Evolutionary conservation across 108 stramenopile genomes (phyloP).

Genomic region (Skeletonema marinoi): DNA sequence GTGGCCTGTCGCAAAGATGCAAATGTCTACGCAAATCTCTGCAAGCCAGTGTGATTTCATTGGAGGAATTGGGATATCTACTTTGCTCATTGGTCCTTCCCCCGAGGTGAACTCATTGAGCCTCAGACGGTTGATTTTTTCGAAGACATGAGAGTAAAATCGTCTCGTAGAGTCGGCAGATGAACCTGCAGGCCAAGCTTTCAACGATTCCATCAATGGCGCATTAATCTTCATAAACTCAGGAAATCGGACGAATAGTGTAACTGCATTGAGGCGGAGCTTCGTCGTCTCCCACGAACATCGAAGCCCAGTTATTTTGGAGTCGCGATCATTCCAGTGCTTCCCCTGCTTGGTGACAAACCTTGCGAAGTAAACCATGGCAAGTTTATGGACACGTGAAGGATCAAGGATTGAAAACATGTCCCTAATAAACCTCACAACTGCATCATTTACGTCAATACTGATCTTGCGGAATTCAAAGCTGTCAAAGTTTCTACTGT

Average conservation of each 20-base stretch:
- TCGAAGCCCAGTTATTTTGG: conserved; percentile 72
- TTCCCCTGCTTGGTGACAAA: conserved; percentile 73
- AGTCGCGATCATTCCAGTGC: conserved; percentile 79
- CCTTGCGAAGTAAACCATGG: conserved; percentile 72
- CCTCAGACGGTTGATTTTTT: conserved; percentile 53
- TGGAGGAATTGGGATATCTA: conserved; percentile 33
- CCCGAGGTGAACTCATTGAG: conserved; percentile 42
- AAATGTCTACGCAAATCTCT: conserved; percentile 79
- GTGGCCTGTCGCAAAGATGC: conserved; percentile 78
- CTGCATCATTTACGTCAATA: conserved; percentile 89
- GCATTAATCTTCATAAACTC: conserved; percentile 74
- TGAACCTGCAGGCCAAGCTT: conserved; percentile 36
- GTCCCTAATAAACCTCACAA: conserved; percentile 80
- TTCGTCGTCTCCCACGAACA: conserved; percentile 85
- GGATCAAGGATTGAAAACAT: conserved; percentile 79
- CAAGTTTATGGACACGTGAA: conserved; percentile 67
- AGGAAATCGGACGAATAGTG: conserved; percentile 81
- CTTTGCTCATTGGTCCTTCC: conserved; percentile 45
- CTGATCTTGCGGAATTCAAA: conserved; percentile 81
- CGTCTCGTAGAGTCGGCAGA: conserved; percentile 34
- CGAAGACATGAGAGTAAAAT: conserved; percentile 66
- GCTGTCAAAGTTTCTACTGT: conserved; percentile 85
- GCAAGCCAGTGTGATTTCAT: conserved; percentile 84
- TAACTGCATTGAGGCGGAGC: conserved; percentile 82
- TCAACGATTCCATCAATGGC: conserved; percentile 75